Percentiles rank a stretch among this genome's conserved stretches.
phyloP scores from a whole-genome alignment of 2,329 filamentous ascomycete species.

The Pseudogymnoascus sp. region DNA sequence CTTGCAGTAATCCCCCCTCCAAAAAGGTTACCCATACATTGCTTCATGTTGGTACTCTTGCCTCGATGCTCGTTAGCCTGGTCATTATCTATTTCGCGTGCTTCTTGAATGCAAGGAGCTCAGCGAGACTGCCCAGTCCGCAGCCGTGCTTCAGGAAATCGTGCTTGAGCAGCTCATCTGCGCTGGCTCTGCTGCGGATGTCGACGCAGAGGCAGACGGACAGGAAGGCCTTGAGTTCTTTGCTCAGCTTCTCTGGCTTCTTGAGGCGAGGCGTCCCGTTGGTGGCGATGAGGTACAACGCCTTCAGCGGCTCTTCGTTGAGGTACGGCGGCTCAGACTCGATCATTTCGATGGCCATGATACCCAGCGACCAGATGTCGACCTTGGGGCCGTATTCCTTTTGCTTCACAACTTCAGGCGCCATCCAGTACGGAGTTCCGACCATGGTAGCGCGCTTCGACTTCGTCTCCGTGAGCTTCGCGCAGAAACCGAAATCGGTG shows the following conservation, averaged over 20 bases:
- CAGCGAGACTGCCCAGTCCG: constrained; percentile 71
- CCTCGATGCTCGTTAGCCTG: neutral
- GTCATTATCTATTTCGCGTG: constrained; percentile 47
- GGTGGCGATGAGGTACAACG: constrained; percentile 93
- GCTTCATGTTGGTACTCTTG: neutral
- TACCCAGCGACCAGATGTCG: constrained; percentile 97
- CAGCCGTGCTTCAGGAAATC: constrained; percentile 94
- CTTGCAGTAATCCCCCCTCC: neutral
- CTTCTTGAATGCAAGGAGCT: constrained; percentile 82
- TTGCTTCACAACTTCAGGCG: constrained; percentile 97
- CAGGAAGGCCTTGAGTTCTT: constrained; percentile 95
- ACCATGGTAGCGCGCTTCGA: constrained; percentile 99
- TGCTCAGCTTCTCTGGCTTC: constrained; percentile 96
- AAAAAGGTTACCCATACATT: constrained; percentile 1
- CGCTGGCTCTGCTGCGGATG: constrained; percentile 87
- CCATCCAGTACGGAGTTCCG: constrained; percentile 99
- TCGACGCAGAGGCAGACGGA: constrained; percentile 95
- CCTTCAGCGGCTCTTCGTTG: constrained; percentile 96
- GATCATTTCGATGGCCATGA: constrained; percentile 99
- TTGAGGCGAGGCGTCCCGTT: constrained; percentile 95
- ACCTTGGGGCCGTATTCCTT: constrained; percentile 98
- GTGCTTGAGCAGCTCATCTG: constrained; percentile 80
- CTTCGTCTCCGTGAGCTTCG: constrained; percentile 94
- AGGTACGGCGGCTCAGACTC: constrained; percentile 96
- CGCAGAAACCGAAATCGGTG: constrained; percentile 98